These are phyloP conservation scores for Umbellularia californica DNA, from an alignment of 164 flowering plant species.

Conservation along the genomic window DNA sequence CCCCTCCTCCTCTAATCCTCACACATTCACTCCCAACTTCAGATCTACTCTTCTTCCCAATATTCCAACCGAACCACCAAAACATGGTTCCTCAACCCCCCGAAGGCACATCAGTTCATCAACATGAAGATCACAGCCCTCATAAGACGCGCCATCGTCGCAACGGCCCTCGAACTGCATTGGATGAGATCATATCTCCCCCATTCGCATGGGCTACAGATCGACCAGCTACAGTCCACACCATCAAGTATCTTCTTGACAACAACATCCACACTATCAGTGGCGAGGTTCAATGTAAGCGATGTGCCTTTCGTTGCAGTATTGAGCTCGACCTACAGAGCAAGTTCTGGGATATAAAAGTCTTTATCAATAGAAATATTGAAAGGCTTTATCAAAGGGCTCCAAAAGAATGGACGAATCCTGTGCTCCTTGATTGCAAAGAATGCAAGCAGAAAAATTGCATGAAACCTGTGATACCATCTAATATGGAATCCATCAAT, in stretches of 20 bases:
- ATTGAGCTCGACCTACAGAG: constrained; percentile 30
- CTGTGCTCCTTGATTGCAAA: constrained; percentile 34
- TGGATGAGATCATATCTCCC: background rate
- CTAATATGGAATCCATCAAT: constrained; percentile 40
- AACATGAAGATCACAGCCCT: background rate
- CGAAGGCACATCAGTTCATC: background rate
- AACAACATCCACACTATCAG: constrained; percentile 23
- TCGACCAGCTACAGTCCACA: background rate
- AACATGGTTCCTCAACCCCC: too few relatives aligned
- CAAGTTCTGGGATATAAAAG: constrained; percentile 33
- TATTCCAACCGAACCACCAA: too few relatives aligned
- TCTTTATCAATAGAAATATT: constrained; percentile 17
- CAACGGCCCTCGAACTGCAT: background rate
- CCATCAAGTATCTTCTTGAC: constrained; percentile 15
- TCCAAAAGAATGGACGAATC: constrained; percentile 44
- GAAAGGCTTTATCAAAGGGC: constrained; percentile 47
- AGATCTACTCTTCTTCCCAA: too few relatives aligned
- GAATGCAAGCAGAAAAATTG: constrained; percentile 37
- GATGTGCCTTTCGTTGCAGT: constrained; percentile 33
- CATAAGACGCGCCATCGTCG: background rate
- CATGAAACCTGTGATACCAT: constrained; percentile 38
- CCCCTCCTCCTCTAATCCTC: too few relatives aligned
- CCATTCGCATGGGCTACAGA: constrained; percentile 10
- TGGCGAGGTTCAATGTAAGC: constrained; percentile 66
- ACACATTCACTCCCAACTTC: too few relatives aligned